Percentiles rank a stretch among this genome's conserved stretches.
Evolutionary conservation across 163 green algal species (phyloP).

Genomic region (Scenedesmus sp.): DNA sequence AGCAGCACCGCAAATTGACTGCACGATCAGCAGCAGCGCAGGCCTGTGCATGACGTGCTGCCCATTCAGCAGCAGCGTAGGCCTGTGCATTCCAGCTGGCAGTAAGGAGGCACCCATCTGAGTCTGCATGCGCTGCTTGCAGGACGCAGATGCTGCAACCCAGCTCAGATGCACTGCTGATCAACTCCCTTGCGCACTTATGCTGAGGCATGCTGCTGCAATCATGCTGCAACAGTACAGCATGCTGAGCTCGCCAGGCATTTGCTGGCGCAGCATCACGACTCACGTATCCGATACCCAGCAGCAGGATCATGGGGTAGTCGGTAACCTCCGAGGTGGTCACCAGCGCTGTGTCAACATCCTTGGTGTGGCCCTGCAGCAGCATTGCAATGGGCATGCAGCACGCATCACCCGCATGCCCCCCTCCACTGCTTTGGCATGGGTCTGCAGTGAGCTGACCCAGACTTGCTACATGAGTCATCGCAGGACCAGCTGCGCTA

Average conservation of each 20-base stretch:
- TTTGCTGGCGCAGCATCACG: background rate
- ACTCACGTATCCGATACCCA: conserved; percentile 41
- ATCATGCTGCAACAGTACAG: background rate
- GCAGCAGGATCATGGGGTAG: conserved; percentile 52
- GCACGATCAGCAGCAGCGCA: background rate
- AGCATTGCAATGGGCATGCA: background rate
- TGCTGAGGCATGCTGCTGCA: background rate
- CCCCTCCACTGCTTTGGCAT: too few relatives aligned
- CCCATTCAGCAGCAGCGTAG: too few relatives aligned
- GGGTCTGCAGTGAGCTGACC: too few relatives aligned
- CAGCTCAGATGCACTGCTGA: background rate
- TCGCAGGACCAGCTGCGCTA: background rate
- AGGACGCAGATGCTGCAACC: background rate
- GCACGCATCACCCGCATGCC: too few relatives aligned
- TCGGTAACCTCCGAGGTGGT: conserved; percentile 46
- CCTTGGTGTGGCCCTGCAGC: conserved; percentile 35
- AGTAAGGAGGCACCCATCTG: background rate
- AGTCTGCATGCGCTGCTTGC: too few relatives aligned
- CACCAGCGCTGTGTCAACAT: conserved; percentile 51
- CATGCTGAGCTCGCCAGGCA: background rate
- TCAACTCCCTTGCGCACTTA: background rate
- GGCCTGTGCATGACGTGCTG: background rate
- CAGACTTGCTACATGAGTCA: background rate
- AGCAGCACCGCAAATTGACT: background rate
- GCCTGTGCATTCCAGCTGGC: background rate